Percentiles rank a stretch among this genome's conserved stretches.
phyloP scores from a whole-genome alignment of 2,329 filamentous ascomycete species.

The Fusarium palustre region DNA sequence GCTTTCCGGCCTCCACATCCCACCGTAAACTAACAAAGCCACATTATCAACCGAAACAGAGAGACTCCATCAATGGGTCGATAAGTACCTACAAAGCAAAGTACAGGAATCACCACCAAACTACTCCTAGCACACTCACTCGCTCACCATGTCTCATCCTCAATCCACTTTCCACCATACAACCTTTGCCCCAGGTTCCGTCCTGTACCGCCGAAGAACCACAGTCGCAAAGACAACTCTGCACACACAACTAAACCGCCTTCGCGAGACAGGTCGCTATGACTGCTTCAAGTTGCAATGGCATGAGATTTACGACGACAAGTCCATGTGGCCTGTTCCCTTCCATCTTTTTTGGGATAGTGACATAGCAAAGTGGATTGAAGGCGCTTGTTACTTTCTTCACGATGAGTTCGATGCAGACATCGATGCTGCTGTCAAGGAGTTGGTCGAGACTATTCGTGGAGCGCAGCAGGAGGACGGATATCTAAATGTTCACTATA shows the following conservation, averaged over 20 bases:
- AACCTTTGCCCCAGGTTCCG: not conserved
- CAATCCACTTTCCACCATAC: conserved; percentile 27
- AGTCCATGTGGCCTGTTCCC: conserved; percentile 65
- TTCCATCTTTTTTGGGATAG: conserved; percentile 72
- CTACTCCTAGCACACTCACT: not conserved
- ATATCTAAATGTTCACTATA: conserved; percentile 73
- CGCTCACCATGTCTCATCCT: conserved; percentile 27
- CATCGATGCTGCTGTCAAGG: conserved; percentile 39
- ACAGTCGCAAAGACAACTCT: conserved; percentile 23
- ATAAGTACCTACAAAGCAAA: not conserved
- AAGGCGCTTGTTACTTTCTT: conserved; percentile 32
- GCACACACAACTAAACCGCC: conserved; percentile 62
- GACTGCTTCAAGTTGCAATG: conserved; percentile 69
- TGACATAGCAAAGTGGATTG: conserved; percentile 34
- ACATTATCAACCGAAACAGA: not conserved
- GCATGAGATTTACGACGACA: conserved; percentile 65
- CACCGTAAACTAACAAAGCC: conserved; percentile 1
- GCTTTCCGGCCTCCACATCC: not conserved
- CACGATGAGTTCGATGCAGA: conserved; percentile 19
- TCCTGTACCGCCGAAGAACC: conserved; percentile 1
- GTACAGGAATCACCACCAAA: not conserved
- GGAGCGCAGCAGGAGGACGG: conserved; percentile 69
- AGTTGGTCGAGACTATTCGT: conserved; percentile 69
- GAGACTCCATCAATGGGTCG: not conserved
- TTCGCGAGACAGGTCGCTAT: conserved; percentile 65